A percentile compares a stretch with the other conserved stretches of the same genome.
phyloP scores from a whole-genome alignment of 805 yeast genomes.

The Metschnikowia drakensbergensis region DNA sequence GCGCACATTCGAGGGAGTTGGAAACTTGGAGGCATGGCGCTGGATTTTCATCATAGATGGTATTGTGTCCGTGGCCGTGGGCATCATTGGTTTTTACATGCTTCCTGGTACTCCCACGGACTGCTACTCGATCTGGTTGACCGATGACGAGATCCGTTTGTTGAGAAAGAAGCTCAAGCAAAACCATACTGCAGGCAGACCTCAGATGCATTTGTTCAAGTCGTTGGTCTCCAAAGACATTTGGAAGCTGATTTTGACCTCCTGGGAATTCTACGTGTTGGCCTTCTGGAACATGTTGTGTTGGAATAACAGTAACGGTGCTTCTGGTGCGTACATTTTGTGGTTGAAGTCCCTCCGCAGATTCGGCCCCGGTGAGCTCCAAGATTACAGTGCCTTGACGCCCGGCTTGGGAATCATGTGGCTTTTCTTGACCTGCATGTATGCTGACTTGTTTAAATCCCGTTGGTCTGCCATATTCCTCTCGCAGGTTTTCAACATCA shows the following conservation, averaged over 20 bases:
- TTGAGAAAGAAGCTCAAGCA: constrained; percentile 36
- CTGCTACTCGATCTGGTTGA: constrained; percentile 17
- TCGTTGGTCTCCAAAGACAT: constrained; percentile 22
- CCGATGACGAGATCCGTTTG: constrained; percentile 17
- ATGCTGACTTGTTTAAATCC: constrained; percentile 34
- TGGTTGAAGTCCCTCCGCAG: constrained; percentile 46
- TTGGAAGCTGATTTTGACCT: constrained; percentile 51
- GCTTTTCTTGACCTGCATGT: constrained; percentile 34
- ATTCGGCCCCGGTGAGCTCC: constrained; percentile 28
- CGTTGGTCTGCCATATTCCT: constrained; percentile 52
- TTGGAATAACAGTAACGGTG: constrained; percentile 58
- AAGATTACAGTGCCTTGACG: constrained; percentile 43
- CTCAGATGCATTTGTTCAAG: constrained; percentile 15
- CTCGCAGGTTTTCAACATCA: constrained; percentile 51
- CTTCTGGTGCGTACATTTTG: constrained; percentile 53
- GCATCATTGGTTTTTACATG: constrained; percentile 17
- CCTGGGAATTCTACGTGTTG: constrained; percentile 61
- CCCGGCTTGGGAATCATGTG: constrained; percentile 43
- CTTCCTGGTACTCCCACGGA: constrained; percentile 21
- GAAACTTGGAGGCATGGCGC: constrained; percentile 18
- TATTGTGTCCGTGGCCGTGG: constrained; percentile 15
- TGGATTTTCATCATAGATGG: constrained; percentile 19
- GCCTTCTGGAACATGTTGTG: constrained; percentile 54
- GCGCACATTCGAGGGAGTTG: constrained; percentile 12
- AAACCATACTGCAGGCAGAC: constrained; percentile 18